Conservation (phyloP, 306 rosid genomes). For the Cicer arietinum region DNA sequence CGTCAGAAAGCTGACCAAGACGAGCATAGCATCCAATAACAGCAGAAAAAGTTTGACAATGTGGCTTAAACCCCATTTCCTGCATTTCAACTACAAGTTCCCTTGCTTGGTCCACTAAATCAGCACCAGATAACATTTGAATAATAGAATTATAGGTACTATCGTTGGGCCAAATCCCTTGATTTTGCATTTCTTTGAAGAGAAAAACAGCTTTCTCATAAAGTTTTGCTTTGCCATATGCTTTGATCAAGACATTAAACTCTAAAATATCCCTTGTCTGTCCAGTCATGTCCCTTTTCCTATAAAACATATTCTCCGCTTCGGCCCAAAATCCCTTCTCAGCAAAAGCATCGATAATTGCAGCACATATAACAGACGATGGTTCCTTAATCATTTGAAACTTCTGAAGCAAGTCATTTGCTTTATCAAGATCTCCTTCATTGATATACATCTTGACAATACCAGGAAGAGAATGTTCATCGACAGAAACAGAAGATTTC, state of each 20-base stretch:
- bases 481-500: constrained; percentile 50
- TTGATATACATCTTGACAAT: constrained; percentile 76
- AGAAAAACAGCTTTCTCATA: constrained; percentile 73
- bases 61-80: constrained; percentile 67
- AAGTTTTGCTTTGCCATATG: constrained; percentile 77
- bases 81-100: constrained; percentile 74
- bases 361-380: constrained; percentile 63
- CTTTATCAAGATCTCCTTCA: constrained; percentile 63
- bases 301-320: constrained; percentile 70
- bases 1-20: constrained; percentile 75
- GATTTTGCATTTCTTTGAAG: constrained; percentile 77
- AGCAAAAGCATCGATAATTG: constrained; percentile 79
- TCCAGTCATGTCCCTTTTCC: constrained; percentile 57
- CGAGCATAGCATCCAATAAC: constrained; percentile 75
- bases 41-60: constrained; percentile 75
- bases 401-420: constrained; percentile 59
- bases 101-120: constrained; percentile 71
- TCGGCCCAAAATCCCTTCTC: constrained; percentile 82
- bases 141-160: constrained; percentile 84
- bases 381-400: constrained; percentile 48
- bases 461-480: constrained; percentile 75
- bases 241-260: constrained; percentile 88
- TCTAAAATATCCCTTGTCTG: constrained; percentile 66
- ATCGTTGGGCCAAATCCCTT: constrained; percentile 76
- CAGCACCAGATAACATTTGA: constrained; percentile 88